Evolutionary conservation across 192 early-diverging fungal species (phyloP), one percentile per base, ranked within the genome.

Genomic region (Backusella circina): DNA sequence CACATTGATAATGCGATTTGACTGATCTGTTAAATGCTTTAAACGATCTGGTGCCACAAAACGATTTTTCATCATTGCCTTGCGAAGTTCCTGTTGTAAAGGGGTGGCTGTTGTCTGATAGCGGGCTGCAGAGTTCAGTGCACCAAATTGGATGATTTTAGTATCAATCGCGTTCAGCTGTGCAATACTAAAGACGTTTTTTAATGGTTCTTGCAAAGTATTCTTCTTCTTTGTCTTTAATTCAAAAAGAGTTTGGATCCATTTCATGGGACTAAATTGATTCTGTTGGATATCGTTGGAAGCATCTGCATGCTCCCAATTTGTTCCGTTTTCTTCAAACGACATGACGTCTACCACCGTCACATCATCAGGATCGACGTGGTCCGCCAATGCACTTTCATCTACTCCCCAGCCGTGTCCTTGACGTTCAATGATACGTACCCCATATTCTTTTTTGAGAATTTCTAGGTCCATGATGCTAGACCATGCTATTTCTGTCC

Each of bases 401-500:
- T 68, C 23, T 1, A 23, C 15, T 15, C 66, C 65, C 66, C 66
- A 68, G 0, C 74, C 68, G 37, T 77, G 33, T 0, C 64, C 39
- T 6, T 67, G 31, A 32, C 76, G 76, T 23, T 77, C 76, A 16
- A 77, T 67, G n/a, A 77, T 31, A 38, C 71, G 54, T 16, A 77
- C 51, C 32, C 70, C 73, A 32, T 44, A 66, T 0, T 72, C 70
- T 51, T 37, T 28, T 31, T 77, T 65, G 31, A 77, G 30, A 47
- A 32, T 7, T 1, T 51, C 33, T 1, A 77, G 18, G 28, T 77
- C 65, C 71, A 77, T 72, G 2, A 77, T 67, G 18, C 39, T 77
- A 3, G 76, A 77, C 76, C 76, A 77, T 7, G 76, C 31, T 18
- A 77, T 44, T 32, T 77, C 76, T 15, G 50, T 36, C 76, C 76